These are phyloP conservation scores for Kuraishia cidri DNA, from an alignment of 805 yeast genomes.

Conservation along the genomic window DNA sequence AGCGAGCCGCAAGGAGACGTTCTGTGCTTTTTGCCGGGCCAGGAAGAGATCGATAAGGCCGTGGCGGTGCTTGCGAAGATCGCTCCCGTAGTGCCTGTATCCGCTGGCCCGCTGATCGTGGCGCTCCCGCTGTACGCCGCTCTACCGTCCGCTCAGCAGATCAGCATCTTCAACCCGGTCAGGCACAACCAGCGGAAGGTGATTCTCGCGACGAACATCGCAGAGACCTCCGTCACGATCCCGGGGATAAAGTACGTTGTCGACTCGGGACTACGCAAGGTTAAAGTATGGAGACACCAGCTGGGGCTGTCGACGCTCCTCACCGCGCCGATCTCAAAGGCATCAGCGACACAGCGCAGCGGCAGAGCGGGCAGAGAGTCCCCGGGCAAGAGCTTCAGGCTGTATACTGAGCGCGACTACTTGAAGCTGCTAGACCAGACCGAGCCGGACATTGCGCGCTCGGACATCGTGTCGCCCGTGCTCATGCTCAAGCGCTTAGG, in stretches of 20 bases:
- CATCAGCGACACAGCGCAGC: slow-evolving; percentile 89
- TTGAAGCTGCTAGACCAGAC: slow-evolving; percentile 61
- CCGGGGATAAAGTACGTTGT: slow-evolving; percentile 90
- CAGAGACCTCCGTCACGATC: slow-evolving; percentile 95
- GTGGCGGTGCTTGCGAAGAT: slow-evolving; percentile 50
- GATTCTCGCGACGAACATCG: slow-evolving; percentile 89
- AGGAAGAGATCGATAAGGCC: slow-evolving; percentile 91
- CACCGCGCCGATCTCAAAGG: slow-evolving; percentile 88
- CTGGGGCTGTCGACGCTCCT: slow-evolving; percentile 87
- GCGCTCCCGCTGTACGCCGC: slow-evolving; percentile 92
- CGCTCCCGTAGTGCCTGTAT: slow-evolving; percentile 59
- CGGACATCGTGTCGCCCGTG: slow-evolving; percentile 79
- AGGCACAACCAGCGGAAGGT: slow-evolving; percentile 71
- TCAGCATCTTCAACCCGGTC: slow-evolving; percentile 63
- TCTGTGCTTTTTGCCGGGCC: slow-evolving; percentile 91
- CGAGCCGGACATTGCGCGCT: slow-evolving; percentile 87
- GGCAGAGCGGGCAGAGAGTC: slow-evolving; percentile 99
- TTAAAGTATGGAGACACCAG: slow-evolving; percentile 91
- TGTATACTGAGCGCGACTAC: slow-evolving; percentile 72
- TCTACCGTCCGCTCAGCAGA: slow-evolving; percentile 76
- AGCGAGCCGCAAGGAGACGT: slow-evolving; percentile 84
- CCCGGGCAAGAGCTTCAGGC: slow-evolving; percentile 80
- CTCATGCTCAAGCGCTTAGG: slow-evolving; percentile 77
- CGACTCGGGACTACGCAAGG: slow-evolving; percentile 89
- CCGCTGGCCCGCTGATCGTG: slow-evolving; percentile 67